Evolutionary conservation across 1,284 basidiomycete genomes (phyloP).

Genomic region (Wallemia hederae): DNA sequence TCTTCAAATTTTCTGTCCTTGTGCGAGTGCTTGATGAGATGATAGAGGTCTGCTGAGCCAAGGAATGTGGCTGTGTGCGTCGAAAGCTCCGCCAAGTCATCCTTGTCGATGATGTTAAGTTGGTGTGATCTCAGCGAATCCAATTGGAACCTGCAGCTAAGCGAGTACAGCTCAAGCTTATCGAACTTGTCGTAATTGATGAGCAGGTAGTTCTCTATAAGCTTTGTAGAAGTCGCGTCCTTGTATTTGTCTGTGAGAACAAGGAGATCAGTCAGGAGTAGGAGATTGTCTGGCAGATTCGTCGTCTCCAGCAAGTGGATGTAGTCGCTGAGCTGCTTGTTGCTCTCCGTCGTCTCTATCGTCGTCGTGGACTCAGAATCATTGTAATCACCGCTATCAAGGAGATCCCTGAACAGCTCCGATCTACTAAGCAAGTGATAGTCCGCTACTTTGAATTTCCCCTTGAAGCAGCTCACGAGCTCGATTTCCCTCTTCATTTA

Average conservation of each 20-base stretch:
- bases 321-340: neutral
- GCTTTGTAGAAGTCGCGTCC: slow-evolving; percentile 12
- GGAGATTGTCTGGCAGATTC: neutral
- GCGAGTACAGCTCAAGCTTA: neutral
- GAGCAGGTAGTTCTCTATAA: neutral
- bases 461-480: too few relatives aligned
- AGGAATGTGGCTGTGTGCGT: neutral
- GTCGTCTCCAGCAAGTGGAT: neutral
- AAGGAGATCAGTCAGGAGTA: neutral
- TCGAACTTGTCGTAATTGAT: neutral
- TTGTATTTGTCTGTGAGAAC: slow-evolving; percentile 2
- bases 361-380: neutral
- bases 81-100: neutral
- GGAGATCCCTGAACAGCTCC: neutral
- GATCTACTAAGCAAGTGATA: neutral
- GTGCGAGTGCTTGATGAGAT: neutral
- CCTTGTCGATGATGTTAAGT: neutral
- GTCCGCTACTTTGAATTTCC: neutral
- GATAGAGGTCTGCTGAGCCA: neutral
- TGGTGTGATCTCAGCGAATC: neutral
- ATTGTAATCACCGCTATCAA: neutral
- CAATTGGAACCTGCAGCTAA: neutral
- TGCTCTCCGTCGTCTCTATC: neutral
- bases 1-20: neutral
- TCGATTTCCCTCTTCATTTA: too few relatives aligned